phyloP scores from a whole-genome alignment of 1,284 basidiomycete species.

The Austropuccinia psidii region DNA sequence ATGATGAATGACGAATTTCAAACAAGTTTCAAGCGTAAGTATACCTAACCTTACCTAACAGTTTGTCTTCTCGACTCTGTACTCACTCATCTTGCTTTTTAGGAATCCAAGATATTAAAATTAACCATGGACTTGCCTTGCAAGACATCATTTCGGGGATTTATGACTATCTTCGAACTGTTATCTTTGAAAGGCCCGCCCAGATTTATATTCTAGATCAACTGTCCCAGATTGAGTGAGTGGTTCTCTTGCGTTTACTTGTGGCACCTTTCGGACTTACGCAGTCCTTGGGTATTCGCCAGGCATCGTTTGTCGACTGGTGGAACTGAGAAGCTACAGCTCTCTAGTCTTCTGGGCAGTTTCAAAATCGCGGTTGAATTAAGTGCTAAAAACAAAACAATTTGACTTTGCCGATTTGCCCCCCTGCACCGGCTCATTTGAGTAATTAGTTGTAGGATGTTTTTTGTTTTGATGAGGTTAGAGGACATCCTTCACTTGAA shows the following conservation, averaged over 20 bases:
- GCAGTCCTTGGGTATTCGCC: not conserved
- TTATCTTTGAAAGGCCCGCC: conserved; percentile 77
- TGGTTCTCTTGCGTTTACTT: conserved; percentile 38
- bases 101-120: conserved; percentile 83
- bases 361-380: conserved; percentile 87
- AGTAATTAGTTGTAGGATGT: too few species aligned
- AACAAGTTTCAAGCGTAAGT: conserved; percentile 74
- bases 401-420: too few species aligned
- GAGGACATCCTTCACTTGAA: too few species aligned
- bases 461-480: too few species aligned
- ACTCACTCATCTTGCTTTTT: not conserved
- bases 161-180: conserved; percentile 78
- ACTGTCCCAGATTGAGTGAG: conserved; percentile 78
- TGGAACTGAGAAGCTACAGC: conserved; percentile 85
- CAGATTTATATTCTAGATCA: conserved; percentile 86
- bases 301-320: conserved; percentile 89
- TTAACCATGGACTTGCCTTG: conserved; percentile 82
- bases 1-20: conserved; percentile 98
- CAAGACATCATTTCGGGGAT: conserved; percentile 92
- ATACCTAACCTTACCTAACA: not conserved
- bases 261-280: not conserved
- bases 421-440: too few species aligned
- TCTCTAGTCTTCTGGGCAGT: conserved; percentile 81
- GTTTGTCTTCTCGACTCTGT: not conserved
- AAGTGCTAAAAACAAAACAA: conserved; percentile 38